Percentiles rank a stretch among this genome's conserved stretches.
phyloP scores from a whole-genome alignment of 2,329 filamentous ascomycete genomes.

The Ophiostoma sp. region DNA sequence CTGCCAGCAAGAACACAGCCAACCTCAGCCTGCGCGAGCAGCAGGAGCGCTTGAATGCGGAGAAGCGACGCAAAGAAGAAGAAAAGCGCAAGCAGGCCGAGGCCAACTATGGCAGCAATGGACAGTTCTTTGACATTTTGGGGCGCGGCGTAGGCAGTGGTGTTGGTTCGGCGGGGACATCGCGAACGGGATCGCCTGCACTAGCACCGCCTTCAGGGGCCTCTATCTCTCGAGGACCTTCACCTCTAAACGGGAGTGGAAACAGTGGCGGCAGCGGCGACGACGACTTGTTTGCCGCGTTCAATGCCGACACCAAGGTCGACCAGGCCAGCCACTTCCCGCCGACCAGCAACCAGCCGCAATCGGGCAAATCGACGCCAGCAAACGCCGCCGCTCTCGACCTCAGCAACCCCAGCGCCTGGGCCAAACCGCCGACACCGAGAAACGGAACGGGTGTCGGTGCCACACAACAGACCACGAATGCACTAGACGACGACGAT shows the following conservation, averaged over 20 bases:
- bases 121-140: slow-evolving; percentile 73
- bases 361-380: slow-evolving; percentile 47
- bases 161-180: slow-evolving; percentile 46
- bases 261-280: slow-evolving; percentile 44
- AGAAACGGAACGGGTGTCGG: slow-evolving; percentile 27
- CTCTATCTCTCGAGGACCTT: slow-evolving; percentile 30
- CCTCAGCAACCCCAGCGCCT: slow-evolving; percentile 56
- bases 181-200: slow-evolving; percentile 49
- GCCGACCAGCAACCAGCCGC: slow-evolving; percentile 40
- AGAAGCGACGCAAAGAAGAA: slow-evolving; percentile 71
- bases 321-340: slow-evolving; percentile 65
- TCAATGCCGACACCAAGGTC: slow-evolving; percentile 65
- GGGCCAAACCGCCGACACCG: slow-evolving; percentile 42
- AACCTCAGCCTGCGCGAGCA: slow-evolving; percentile 79
- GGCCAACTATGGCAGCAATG: slow-evolving; percentile 73
- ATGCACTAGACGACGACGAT: slow-evolving; percentile 70
- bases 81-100: slow-evolving; percentile 71
- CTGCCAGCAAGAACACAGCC: slow-evolving; percentile 57
- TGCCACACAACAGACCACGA: slow-evolving; percentile 50
- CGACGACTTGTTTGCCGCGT: slow-evolving; percentile 67
- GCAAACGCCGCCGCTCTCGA: slow-evolving; percentile 46
- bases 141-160: slow-evolving; percentile 44
- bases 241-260: slow-evolving; percentile 32
- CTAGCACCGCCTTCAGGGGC: slow-evolving; percentile 34
- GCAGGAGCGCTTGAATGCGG: slow-evolving; percentile 64